Evolutionary conservation across 257 asterid species (phyloP).

Genomic region (Petunia secreta): DNA sequence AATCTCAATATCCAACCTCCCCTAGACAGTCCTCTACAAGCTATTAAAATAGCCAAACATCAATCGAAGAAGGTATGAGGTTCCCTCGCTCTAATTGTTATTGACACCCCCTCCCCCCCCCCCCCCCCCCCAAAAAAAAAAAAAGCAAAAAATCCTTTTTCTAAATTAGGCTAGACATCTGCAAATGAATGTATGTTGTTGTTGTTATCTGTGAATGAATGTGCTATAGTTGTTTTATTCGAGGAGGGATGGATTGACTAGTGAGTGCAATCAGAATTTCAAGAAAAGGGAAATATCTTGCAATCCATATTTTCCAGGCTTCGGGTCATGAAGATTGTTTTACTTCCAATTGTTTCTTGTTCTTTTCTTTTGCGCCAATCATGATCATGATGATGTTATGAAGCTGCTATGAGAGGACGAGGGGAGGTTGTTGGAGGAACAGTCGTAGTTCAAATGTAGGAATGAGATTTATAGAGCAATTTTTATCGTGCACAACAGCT

Average conservation of each 20-base stretch:
- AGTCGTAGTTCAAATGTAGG: slow-evolving; percentile 16
- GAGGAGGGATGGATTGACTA: neutral
- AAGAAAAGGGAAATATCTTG: neutral
- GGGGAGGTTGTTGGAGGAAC: neutral
- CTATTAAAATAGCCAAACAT: slow-evolving; percentile 46
- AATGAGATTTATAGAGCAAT: neutral
- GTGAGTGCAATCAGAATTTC: neutral
- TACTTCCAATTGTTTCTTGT: slow-evolving; percentile 8
- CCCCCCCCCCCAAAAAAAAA: neutral
- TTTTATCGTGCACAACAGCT: slow-evolving; percentile 1
- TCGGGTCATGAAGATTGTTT: neutral
- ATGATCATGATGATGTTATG: neutral
- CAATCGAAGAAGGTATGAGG: slow-evolving; percentile 47
- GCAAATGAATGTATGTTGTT: neutral
- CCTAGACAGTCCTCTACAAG: slow-evolving; percentile 30
- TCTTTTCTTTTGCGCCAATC: neutral
- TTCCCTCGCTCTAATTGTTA: slow-evolving; percentile 23
- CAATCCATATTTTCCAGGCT: neutral
- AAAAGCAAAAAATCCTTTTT: neutral
- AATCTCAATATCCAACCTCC: slow-evolving; percentile 42
- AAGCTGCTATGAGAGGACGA: neutral
- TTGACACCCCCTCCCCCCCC: neutral
- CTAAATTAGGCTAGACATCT: neutral
- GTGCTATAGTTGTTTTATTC: neutral
- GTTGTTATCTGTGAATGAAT: neutral